A percentile compares a stretch with the other conserved stretches of the same genome.
Conservation (phyloP, 805 yeast species). For the Lipomyces oligophaga region DNA sequence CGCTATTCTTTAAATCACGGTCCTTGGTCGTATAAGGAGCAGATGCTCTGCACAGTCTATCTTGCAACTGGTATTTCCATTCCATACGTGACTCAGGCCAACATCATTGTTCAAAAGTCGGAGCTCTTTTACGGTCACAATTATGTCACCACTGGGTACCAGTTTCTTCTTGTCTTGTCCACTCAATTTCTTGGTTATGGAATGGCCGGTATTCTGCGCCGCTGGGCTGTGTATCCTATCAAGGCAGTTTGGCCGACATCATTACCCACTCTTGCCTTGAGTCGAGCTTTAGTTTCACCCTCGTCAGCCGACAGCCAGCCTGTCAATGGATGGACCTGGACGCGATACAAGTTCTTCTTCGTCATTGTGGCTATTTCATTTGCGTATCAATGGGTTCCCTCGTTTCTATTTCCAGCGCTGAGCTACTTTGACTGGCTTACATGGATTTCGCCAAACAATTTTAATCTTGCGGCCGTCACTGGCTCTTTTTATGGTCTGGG, state of each 20-base stretch:
- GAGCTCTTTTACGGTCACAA: slow-evolving; percentile 25
- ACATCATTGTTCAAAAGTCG: slow-evolving; percentile 38
- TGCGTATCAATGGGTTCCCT: slow-evolving; percentile 59
- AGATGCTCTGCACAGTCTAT: slow-evolving; percentile 52
- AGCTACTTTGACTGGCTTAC: slow-evolving; percentile 57
- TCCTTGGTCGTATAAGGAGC: slow-evolving; percentile 62
- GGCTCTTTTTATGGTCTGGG: slow-evolving; percentile 63
- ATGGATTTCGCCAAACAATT: slow-evolving; percentile 61
- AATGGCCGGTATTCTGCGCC: slow-evolving; percentile 59
- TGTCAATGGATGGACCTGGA: slow-evolving; percentile 62
- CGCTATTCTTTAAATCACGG: slow-evolving; percentile 50
- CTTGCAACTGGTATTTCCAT: slow-evolving; percentile 9
- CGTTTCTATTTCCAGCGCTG: slow-evolving; percentile 54
- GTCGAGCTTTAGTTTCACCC: slow-evolving; percentile 43
- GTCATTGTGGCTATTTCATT: slow-evolving; percentile 43
- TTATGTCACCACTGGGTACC: slow-evolving; percentile 43
- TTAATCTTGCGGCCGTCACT: slow-evolving; percentile 59
- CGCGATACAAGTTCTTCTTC: slow-evolving; percentile 50
- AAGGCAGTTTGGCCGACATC: slow-evolving; percentile 70
- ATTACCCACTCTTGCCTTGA: slow-evolving; percentile 56
- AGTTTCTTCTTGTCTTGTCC: slow-evolving; percentile 49
- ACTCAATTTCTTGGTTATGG: slow-evolving; percentile 67
- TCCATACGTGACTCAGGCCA: slow-evolving; percentile 30
- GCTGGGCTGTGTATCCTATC: slow-evolving; percentile 58
- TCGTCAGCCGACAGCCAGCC: slow-evolving; percentile 43